These are phyloP conservation scores for Neonectria magnoliae DNA, from an alignment of 2,329 filamentous ascomycete species.

Conservation along the genomic window DNA sequence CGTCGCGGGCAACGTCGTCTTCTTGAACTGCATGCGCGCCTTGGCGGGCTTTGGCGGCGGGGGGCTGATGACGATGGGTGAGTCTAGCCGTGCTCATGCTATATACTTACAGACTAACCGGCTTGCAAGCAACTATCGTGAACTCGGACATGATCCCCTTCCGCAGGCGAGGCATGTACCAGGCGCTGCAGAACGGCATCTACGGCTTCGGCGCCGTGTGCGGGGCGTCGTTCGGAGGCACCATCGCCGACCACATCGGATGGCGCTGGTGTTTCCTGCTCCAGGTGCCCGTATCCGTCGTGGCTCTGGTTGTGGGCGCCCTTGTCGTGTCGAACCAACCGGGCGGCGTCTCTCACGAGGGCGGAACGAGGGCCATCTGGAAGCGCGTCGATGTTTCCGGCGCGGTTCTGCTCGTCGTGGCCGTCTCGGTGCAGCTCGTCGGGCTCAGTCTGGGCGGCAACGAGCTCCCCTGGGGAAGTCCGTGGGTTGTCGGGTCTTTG, in stretches of 20 bases:
- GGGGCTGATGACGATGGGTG: constrained; percentile 76
- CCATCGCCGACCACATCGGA: constrained; percentile 70
- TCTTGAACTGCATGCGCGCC: constrained; percentile 72
- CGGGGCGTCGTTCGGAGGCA: constrained; percentile 72
- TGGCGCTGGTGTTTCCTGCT: constrained; percentile 75
- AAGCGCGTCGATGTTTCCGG: constrained; percentile 67
- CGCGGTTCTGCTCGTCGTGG: constrained; percentile 65
- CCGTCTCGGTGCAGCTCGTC: constrained; percentile 66
- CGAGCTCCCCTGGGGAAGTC: constrained; percentile 61
- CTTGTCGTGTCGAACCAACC: constrained; percentile 61
- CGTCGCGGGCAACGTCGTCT: constrained; percentile 65
- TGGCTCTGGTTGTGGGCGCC: constrained; percentile 64
- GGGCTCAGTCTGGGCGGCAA: constrained; percentile 67
- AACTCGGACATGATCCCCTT: constrained; percentile 73
- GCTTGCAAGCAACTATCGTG: constrained; percentile 57
- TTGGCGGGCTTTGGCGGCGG: constrained; percentile 76
- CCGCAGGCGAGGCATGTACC: constrained; percentile 64
- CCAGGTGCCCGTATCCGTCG: constrained; percentile 67
- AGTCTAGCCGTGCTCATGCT: constrained; percentile 22
- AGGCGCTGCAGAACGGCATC: constrained; percentile 69
- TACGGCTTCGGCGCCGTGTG: constrained; percentile 70
- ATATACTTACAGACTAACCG: constrained; percentile 4
- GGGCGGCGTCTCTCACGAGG: constrained; percentile 41
- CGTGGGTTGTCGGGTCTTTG: constrained; percentile 58
- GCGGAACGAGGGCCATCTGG: constrained; percentile 55